Evolutionary conservation across 2,329 filamentous ascomycete genomes (phyloP), one percentile per base, ranked within the genome.

Genomic region (Ophiostoma angusticollis): DNA sequence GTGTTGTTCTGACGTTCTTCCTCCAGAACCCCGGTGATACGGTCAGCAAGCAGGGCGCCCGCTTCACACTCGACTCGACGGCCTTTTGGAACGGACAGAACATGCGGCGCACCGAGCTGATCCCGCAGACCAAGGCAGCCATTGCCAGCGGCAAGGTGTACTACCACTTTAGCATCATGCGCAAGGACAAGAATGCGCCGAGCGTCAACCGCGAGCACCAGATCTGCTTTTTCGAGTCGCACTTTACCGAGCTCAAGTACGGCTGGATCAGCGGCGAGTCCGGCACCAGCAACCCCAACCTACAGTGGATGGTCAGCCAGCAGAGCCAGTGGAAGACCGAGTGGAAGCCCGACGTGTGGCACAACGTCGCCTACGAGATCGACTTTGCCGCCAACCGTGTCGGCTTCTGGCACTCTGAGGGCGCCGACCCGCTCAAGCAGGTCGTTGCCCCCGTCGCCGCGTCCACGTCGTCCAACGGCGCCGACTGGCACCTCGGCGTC

Each of bases 341-440:
- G 45, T 76, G 79, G 55, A 64, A 64, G 38, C 64, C 78, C 1
- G 72, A 67, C 29, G 70, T 76, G 9, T 84, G 80, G 80, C 79
- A 84, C 56, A 85, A 85, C 54, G 67, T 83, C 50, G 80, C 78
- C 34, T 84, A 83, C 51, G 78, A 77, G 54, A 80, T 83, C 44
- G 64, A 84, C 61, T 85, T 84, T 50, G 58, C 57, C 13, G 68
- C 67, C 47, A 73, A 67, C 5, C n/a, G n/a, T n/a, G 77, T 84
- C 22, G 70, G 69, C 11, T 75, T 84, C 58, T 84, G 77, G 70
- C 76, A 83, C 57, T 81, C 76, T 1, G 78, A 73, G 13, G 78
- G 76, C 25, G 61, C 62, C 12, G 66, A 68, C 25, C 58, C 68
- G 16, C 60, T 84, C 17, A 64, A 58, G 40, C 67, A 72, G 52